These are phyloP conservation scores for Rachicladosporium sp. DNA, from an alignment of 2,329 filamentous ascomycete genomes.

Conservation along the genomic window DNA sequence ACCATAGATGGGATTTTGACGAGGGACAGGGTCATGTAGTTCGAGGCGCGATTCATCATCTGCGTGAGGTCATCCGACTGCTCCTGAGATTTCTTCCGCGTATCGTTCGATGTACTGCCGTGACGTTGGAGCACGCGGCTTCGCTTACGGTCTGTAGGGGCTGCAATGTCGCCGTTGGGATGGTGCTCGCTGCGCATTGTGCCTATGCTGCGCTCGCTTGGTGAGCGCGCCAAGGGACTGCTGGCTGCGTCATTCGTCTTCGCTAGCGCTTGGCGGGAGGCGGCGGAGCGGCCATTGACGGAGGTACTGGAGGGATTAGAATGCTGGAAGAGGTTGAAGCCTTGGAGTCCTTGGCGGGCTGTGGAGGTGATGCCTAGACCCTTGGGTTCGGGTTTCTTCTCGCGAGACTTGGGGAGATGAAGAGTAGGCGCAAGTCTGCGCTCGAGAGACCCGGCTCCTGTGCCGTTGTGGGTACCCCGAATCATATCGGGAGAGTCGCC, in stretches of 20 bases:
- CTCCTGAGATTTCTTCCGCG: slow-evolving; percentile 39
- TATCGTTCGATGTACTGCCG: slow-evolving; percentile 9
- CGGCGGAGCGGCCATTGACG: slow-evolving; percentile 8
- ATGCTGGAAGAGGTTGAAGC: slow-evolving; percentile 33
- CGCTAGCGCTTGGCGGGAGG: slow-evolving; percentile 15
- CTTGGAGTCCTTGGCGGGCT: slow-evolving; percentile 19
- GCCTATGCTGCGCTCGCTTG: slow-evolving; percentile 20
- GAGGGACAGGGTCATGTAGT: slow-evolving; percentile 94
- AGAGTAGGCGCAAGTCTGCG: slow-evolving; percentile 73
- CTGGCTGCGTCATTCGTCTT: slow-evolving; percentile 11
- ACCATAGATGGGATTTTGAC: slow-evolving; percentile 93
- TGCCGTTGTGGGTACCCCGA: slow-evolving; percentile 31
- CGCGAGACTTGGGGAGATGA: slow-evolving; percentile 33
- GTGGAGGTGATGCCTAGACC: slow-evolving; percentile 21
- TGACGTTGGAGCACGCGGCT: slow-evolving; percentile 14
- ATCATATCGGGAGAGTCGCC: not conserved
- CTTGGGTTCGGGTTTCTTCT: slow-evolving; percentile 16
- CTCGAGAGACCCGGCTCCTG: slow-evolving; percentile 63
- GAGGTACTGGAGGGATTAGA: slow-evolving; percentile 19
- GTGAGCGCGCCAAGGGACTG: slow-evolving; percentile 15
- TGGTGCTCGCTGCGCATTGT: slow-evolving; percentile 13
- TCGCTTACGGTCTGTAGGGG: slow-evolving; percentile 20
- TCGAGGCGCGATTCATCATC: slow-evolving; percentile 91
- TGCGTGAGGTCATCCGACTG: slow-evolving; percentile 82
- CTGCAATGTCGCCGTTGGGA: slow-evolving; percentile 8